Evolutionary conservation across 2,329 filamentous ascomycete species (phyloP).

Genomic region (Colletotrichum simmondsii): DNA sequence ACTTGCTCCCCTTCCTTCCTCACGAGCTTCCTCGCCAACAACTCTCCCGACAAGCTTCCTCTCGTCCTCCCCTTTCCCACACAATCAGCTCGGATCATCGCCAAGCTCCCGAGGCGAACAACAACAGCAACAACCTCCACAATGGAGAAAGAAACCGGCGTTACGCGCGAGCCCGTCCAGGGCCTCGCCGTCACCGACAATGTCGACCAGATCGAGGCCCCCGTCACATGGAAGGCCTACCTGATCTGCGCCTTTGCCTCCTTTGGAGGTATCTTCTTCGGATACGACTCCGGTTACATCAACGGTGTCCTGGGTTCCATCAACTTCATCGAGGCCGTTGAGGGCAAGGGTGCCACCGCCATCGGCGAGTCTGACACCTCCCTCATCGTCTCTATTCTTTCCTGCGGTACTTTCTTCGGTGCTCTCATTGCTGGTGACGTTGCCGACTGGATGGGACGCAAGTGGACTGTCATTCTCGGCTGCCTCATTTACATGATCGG

Average conservation of each 20-base stretch:
- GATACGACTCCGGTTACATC: constrained; percentile 83
- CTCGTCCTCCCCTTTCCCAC: constrained; percentile 3
- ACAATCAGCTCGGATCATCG: constrained; percentile 4
- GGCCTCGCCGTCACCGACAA: constrained; percentile 58
- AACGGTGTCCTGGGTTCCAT: constrained; percentile 68
- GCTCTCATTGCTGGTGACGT: constrained; percentile 82
- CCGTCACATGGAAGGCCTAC: constrained; percentile 76
- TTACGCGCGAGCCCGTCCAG: constrained; percentile 25
- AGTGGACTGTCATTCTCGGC: constrained; percentile 76
- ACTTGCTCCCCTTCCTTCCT: not conserved
- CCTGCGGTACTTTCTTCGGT: constrained; percentile 81
- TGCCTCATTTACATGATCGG: constrained; percentile 78
- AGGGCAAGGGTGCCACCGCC: constrained; percentile 47
- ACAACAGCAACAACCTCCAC: not conserved
- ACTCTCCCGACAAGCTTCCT: constrained; percentile 13
- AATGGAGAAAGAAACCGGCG: constrained; percentile 33
- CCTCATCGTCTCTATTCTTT: constrained; percentile 80
- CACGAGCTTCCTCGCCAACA: constrained; percentile 27
- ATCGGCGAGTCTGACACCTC: constrained; percentile 58
- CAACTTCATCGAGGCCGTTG: constrained; percentile 64
- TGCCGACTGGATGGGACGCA: constrained; percentile 79
- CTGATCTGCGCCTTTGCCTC: constrained; percentile 77
- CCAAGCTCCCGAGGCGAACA: constrained; percentile 13
- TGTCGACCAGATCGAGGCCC: constrained; percentile 72
- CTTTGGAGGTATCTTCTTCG: constrained; percentile 81